These are phyloP conservation scores for Neoboletus subvelutipes DNA, from an alignment of 768 basidiomycete species.

Conservation along the genomic window DNA sequence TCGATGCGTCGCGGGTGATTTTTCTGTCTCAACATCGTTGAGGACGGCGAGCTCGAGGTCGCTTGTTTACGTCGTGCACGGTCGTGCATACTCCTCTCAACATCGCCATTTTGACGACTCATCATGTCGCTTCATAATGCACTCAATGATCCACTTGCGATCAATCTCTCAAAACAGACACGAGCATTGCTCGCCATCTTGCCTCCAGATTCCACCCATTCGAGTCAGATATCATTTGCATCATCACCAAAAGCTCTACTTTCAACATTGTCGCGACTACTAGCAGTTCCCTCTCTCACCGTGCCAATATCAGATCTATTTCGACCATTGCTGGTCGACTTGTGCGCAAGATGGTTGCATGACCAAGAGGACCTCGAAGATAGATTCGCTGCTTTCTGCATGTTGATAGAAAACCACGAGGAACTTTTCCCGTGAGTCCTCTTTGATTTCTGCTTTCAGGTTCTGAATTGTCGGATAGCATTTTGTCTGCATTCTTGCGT, in stretches of 20 bases:
- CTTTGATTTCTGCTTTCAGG: slow-evolving; percentile 1
- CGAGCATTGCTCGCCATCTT: slow-evolving; percentile 44
- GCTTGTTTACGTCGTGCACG: not conserved
- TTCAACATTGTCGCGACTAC: slow-evolving; percentile 53
- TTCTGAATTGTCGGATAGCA: slow-evolving; percentile 36
- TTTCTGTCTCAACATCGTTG: slow-evolving; percentile 2
- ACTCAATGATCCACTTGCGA: slow-evolving; percentile 55
- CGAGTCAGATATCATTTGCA: slow-evolving; percentile 38
- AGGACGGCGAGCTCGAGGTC: slow-evolving; percentile 1
- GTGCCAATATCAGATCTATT: slow-evolving; percentile 61
- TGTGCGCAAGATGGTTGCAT: slow-evolving; percentile 83
- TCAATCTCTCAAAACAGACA: slow-evolving; percentile 59
- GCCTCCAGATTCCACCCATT: slow-evolving; percentile 42
- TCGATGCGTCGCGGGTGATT: not conserved
- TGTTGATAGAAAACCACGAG: slow-evolving; percentile 64
- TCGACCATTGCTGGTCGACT: slow-evolving; percentile 74
- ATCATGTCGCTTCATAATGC: slow-evolving; percentile 9
- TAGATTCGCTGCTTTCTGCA: slow-evolving; percentile 57
- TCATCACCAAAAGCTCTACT: slow-evolving; percentile 47
- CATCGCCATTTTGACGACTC: not conserved
- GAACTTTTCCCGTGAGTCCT: slow-evolving; percentile 68
- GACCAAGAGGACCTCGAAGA: slow-evolving; percentile 46
- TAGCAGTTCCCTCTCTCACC: slow-evolving; percentile 64
- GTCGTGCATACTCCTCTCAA: not conserved
- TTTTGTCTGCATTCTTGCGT: slow-evolving; percentile 53